Percentiles rank a stretch among this genome's conserved stretches.
Conservation (phyloP, 2,329 filamentous ascomycete species). For the Didymella pinodella region DNA sequence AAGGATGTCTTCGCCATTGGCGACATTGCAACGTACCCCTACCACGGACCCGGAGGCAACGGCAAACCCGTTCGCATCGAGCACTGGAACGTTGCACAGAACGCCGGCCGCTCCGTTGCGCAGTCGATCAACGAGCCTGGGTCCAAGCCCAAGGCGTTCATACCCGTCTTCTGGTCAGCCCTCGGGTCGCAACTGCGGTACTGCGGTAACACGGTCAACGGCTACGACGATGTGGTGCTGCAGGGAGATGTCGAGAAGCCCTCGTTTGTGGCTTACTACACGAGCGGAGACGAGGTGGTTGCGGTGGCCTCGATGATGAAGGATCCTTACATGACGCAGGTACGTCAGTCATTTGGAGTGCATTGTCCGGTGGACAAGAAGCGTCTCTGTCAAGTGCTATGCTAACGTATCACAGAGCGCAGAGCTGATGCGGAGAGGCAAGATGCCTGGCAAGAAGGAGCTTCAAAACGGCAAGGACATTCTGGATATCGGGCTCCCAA, state of each 20-base stretch:
- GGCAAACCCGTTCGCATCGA: constrained; percentile 83
- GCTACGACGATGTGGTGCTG: constrained; percentile 86
- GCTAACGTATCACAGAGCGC: constrained; percentile 65
- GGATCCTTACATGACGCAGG: constrained; percentile 78
- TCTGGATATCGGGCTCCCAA: constrained; percentile 55
- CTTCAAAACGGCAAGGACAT: constrained; percentile 68
- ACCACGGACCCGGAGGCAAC: constrained; percentile 84
- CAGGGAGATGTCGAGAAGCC: constrained; percentile 73
- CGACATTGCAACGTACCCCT: constrained; percentile 94
- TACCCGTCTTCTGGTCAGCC: constrained; percentile 97
- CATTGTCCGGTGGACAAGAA: constrained; percentile 1
- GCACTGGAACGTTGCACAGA: constrained; percentile 99
- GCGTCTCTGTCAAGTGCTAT: background rate
- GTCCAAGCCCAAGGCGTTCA: constrained; percentile 73
- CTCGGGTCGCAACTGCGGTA: constrained; percentile 89
- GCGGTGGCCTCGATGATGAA: constrained; percentile 90
- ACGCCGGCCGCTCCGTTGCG: constrained; percentile 82
- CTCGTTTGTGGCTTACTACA: constrained; percentile 90
- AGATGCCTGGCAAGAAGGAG: constrained; percentile 84
- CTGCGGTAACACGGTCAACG: constrained; percentile 83
- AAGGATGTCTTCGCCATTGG: constrained; percentile 91
- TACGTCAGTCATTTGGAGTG: constrained; percentile 3
- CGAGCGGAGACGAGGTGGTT: constrained; percentile 83
- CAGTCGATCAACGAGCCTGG: constrained; percentile 74
- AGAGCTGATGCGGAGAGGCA: constrained; percentile 82